Base-by-base conservation (phyloP, 306 rosid species). In the Cucumis cinereus region DNA sequence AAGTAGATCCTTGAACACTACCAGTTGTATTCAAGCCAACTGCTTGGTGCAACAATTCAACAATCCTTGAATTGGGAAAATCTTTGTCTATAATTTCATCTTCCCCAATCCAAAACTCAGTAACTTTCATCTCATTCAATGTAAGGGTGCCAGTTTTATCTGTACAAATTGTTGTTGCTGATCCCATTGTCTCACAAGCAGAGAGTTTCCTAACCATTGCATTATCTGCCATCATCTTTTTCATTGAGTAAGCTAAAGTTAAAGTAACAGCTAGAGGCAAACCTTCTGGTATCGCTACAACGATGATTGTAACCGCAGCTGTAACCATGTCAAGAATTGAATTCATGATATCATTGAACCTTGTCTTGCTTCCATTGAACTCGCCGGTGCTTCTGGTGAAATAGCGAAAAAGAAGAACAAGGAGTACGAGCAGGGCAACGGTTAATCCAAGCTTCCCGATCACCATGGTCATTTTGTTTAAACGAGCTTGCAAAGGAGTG, bases 111-210 rank as follows among this genome's bases (percentile, higher is more conserved):
- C 82, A 79, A 28, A 79, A 79, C 36, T 79, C 47, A 1, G 59
- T 63, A n/a, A 79, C 82, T 74, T 74, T 73, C 82, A 79, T 79
- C 66, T 79, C 75, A 45, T 79, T 79, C 22, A 79, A 13, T 7
- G 79, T 79, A 12, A 79, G 82, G 10, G 82, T 79, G 17, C 79
- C 75, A 33, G 79, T 79, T 79, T 79, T 79, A n/a, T 79, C 79
- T 10, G 79, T 79, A 73, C 79, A 79, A 13, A 79, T 79, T 38
- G 66, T 74, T 6, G 82, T 79, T 33, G 79, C 75, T 0, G 78
- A 73, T 28, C 82, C 82, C 82, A 79, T 73, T 3, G 82, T 79
- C 36, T 79, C 82, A 22, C 82, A 79, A 56, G 82, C 77, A 4
- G 82, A 79, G 17, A 80, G 82, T 30, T 80, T 80, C 49, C 79